Base-by-base conservation (phyloP, 768 basidiomycete genomes). In the Cystobasidium tubakii region DNA sequence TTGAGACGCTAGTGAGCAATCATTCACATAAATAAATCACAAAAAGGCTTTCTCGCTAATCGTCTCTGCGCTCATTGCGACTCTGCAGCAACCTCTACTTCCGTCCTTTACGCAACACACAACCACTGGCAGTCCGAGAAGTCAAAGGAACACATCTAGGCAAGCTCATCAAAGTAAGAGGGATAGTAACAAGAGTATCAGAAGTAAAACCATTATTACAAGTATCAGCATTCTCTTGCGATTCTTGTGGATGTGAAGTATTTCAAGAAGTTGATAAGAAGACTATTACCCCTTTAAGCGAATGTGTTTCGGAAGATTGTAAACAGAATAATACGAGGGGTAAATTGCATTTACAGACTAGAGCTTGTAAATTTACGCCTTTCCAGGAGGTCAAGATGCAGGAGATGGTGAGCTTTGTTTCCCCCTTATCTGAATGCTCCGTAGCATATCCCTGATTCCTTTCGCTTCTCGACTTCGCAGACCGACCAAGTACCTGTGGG, bases 361-460 rank as follows among this genome's bases (percentile, higher is more conserved):
- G 96, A 55, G 96, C 96, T 25, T 92, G 91, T 82, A 87, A 94
- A 67, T 99, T 99, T 81, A 90, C 89, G 78, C 94, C 96, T 0
- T 99, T 98, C 85, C 96, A 99, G 80, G 96, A 99, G 82, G 87
- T 96, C 75, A 95, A 95, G 82, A 94, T 99, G 70, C 96, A 99
- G 81, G 96, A 99, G 82, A 95, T 99, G 94, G 93, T 90, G 73
- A 75, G 84, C 76, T 25, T 23, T 33, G 21, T 43, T 25, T 25
- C 43, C 1, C 10, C n/a, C 0, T 12, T 34, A n/a, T 19, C 6
- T 0, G 46, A 6, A 21, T 4, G 10, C 17, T 25, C 69, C 70
- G 54, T n/a, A n/a, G n/a, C n/a, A n/a, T n/a, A 62, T 42, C 9
- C 6, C 62, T n/a, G 33, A 31, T 4, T 1, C 23, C 63, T 29